Base-by-base conservation (phyloP, 306 rosid species). In the Cucurbita pepo region DNA sequence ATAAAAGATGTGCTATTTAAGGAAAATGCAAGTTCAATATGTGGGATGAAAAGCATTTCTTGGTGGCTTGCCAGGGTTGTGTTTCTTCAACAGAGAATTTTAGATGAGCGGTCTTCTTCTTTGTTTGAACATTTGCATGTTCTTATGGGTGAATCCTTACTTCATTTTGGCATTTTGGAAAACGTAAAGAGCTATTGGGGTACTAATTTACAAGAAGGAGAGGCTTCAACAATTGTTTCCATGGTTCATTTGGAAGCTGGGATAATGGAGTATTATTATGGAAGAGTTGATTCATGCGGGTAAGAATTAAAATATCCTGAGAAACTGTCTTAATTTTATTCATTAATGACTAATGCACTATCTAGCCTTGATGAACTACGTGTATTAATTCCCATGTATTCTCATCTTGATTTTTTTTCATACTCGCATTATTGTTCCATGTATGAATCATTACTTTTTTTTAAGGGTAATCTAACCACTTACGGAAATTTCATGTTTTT, bases 241-340 rank as follows among this genome's bases (percentile, higher is more conserved):
- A 64, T 85, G 85, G 74, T 85, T 86, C 83, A 82, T 79, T 77
- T 94, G 73, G 98, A 94, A 80, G 92, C 96, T 80, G 98, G 97
- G 25, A 80, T 89, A 34, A 79, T 90, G 89, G 96, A 94, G 82
- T 86, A 86, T 83, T 73, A 45, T 45, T 94, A 89, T 73, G 91
- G 91, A 30, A 83, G 96, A 80, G 96, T 89, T 75, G 97, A 94
- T 80, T 75, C 96, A 77, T 90, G 98, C 90, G 86, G 90, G 98
- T 87, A 57, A 76, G 71, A 72, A 53, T 5, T 54, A 40, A 59
- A 10, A 18, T 53, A 21, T n/a, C 18, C 44, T 15, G 53, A 37
- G 38, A 51, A 19, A 56, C 57, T 50, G 2, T 30, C 30, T 34
- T 56, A 12, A 74, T 55, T 72, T 79, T 73, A 53, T 78, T 73